Base-by-base conservation (phyloP, 2,329 filamentous ascomycete species). In the Cladosporium sp. region DNA sequence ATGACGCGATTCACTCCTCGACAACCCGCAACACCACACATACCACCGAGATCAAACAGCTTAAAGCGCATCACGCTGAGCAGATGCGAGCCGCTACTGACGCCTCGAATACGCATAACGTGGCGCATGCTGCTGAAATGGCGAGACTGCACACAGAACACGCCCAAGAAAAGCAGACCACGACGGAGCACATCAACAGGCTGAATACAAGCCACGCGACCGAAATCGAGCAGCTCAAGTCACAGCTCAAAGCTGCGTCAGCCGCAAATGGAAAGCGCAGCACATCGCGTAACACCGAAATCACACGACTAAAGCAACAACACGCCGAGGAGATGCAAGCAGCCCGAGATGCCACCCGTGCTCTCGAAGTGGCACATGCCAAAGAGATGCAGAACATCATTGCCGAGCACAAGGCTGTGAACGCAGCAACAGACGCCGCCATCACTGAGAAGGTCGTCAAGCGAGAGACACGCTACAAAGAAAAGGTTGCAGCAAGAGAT, bases 11-110 rank as follows among this genome's bases (percentile, higher is more conserved):
- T 22, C 43, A 51, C 15, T 27, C 41, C 18, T 29, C 42, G 7
- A 16, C 36, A 30, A 13, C 33, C 5, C 30, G 36, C 35, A 48
- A 59, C 15, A 39, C 49, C 12, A 33, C 53, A 9, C 61, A 60
- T 35, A 56, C 59, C 38, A 41, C 50, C 1, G 60, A 62, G 29
- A 45, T 62, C 16, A 43, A 55, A 20, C 38, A 52, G 4, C 20
- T 62, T 3, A 52, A 54, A 27, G 45, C 40, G 8, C 45, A 51
- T 12, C 55, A 57, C 8, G 48, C 43, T 4, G 51, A 53, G 35
- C 45, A 49, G 6, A 42, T 41, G 29, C 29, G 54, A 18, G 56
- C 47, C 18, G 50, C 55, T 4, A 33, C 41, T 9, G 18, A 39
- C 35, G 33, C n/a, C 18, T 27, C 40, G 15, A 50, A 56, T 27